These are phyloP conservation scores for Neoarthrinium moseri DNA, from an alignment of 2,329 filamentous ascomycete species.

Conservation along the genomic window DNA sequence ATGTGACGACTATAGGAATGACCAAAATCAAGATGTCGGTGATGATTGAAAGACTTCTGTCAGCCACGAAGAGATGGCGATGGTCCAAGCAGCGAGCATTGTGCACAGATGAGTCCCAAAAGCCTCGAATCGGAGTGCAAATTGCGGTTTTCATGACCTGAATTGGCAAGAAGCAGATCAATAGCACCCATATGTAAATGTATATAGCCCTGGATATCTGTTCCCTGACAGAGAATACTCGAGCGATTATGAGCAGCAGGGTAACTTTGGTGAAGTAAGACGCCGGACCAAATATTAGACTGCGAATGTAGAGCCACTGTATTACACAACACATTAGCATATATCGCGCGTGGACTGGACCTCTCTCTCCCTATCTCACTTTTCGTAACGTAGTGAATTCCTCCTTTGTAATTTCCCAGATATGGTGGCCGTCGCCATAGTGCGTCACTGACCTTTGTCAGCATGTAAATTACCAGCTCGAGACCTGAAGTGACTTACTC, in stretches of 20 bases:
- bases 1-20: constrained; percentile 27
- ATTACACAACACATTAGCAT: too few species aligned
- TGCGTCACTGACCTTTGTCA: not conserved
- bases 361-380: not conserved
- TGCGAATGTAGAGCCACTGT: constrained; percentile 18
- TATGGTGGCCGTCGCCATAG: not conserved
- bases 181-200: constrained; percentile 33
- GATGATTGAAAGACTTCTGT: constrained; percentile 29
- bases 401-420: not conserved
- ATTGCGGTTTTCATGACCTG: constrained; percentile 40
- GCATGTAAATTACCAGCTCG: not conserved
- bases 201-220: constrained; percentile 37
- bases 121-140: constrained; percentile 38
- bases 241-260: constrained; percentile 39
- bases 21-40: constrained; percentile 29
- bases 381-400: not conserved
- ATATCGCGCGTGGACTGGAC: too few species aligned
- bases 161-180: constrained; percentile 38
- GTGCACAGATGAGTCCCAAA: constrained; percentile 30
- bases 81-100: constrained; percentile 33
- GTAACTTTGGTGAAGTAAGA: constrained; percentile 28
- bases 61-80: constrained; percentile 26
- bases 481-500: not conserved
- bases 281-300: constrained; percentile 24
- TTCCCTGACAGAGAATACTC: constrained; percentile 39